Evolutionary conservation across 2,329 filamentous ascomycete genomes (phyloP).

Genomic region (Sporothrix curviconia): DNA sequence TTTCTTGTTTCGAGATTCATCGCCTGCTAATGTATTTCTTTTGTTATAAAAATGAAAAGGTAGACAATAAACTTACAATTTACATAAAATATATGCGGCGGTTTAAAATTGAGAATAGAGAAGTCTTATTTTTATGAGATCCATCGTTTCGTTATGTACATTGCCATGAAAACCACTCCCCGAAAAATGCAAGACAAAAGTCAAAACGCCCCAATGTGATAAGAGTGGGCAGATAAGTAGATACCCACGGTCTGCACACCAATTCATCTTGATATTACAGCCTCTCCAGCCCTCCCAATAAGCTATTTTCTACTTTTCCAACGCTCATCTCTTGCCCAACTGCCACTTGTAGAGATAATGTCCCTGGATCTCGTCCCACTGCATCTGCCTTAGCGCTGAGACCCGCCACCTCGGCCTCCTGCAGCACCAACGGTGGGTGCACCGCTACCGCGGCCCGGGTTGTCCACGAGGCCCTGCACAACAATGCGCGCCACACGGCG

Average conservation of each 20-base stretch:
- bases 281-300: too few species aligned
- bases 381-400: slow-evolving; percentile 60
- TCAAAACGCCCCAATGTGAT: neutral
- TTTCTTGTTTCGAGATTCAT: too few species aligned
- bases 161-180: neutral
- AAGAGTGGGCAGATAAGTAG: too few species aligned
- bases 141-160: neutral
- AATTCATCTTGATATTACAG: neutral
- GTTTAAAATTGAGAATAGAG: too few species aligned
- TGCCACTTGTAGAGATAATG: slow-evolving; percentile 76
- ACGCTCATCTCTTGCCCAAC: slow-evolving; percentile 52
- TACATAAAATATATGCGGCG: neutral
- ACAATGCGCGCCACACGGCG: slow-evolving; percentile 73
- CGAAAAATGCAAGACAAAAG: neutral
- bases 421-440: slow-evolving; percentile 89
- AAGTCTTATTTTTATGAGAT: neutral
- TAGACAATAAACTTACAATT: neutral
- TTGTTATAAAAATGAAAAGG: neutral
- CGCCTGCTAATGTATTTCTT: too few species aligned
- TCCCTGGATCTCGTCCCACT: slow-evolving; percentile 89
- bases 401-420: slow-evolving; percentile 76
- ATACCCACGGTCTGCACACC: too few species aligned
- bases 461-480: slow-evolving; percentile 68
- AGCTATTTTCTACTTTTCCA: neutral
- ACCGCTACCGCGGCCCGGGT: slow-evolving; percentile 71